phyloP scores from a whole-genome alignment of 257 asterid species.

The Ilex aquifolium region DNA sequence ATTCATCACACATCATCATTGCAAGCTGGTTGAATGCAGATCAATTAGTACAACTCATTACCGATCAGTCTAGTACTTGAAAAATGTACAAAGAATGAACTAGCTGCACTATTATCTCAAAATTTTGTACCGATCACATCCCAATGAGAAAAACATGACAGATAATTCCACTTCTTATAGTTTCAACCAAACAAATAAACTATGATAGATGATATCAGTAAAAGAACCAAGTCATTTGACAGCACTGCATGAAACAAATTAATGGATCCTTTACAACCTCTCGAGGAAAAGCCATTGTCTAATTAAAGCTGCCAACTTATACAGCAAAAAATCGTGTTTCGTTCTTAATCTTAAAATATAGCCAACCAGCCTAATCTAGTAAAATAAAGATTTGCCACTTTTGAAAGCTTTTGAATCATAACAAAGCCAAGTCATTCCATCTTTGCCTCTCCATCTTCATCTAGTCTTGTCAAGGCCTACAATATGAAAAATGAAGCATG shows the following conservation, averaged over 20 bases:
- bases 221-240: background rate
- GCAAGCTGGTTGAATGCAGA: constrained; percentile 69
- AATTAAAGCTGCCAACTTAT: background rate
- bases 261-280: constrained; percentile 7
- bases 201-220: too few relatives aligned
- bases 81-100: too few relatives aligned
- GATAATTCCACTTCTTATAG: too few relatives aligned
- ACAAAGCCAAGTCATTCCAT: constrained; percentile 32
- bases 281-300: constrained; percentile 1
- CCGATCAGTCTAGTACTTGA: background rate
- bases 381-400: background rate
- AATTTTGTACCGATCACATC: too few relatives aligned
- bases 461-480: constrained; percentile 85
- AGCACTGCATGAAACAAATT: background rate
- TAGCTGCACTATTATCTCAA: too few relatives aligned
- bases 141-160: too few relatives aligned
- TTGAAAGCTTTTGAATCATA: constrained; percentile 21
- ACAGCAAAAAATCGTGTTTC: background rate
- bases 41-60: constrained; percentile 30
- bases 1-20: constrained; percentile 78
- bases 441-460: constrained; percentile 69
- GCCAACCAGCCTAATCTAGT: background rate
- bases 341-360: too few relatives aligned
- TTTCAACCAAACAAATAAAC: too few relatives aligned
- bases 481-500: constrained; percentile 52